Base-by-base conservation (phyloP, 345 rosid species). In the Acer campestre region DNA sequence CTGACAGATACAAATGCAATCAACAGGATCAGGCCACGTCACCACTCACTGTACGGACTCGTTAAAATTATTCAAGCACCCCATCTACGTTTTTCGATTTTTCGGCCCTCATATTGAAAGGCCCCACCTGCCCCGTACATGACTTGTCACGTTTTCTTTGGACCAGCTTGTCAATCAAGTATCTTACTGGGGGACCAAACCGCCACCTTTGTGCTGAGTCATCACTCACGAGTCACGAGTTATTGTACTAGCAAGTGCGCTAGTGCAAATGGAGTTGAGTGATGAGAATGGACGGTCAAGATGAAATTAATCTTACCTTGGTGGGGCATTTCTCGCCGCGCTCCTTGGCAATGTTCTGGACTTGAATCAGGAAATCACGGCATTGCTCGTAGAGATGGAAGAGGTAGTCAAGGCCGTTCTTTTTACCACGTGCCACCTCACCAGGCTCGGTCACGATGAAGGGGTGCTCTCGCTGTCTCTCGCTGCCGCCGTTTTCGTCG, bases 401-500 rank as follows among this genome's bases (percentile, higher is more conserved):
- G 80, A 96, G 97, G 84, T 96, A 96, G 86, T 96, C 99, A 0
- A 96, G 94, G 70, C 99, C 99, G 83, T 96, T 96, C 94, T 96
- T 96, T 80, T 96, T 96, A 70, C 99, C 99, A 70, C 99, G 97
- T 78, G 99, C 99, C 68, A 96, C 98, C 71, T 96, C 99, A 75
- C 99, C 98, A 16, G 98, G 99, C 92, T 94, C 99, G 61, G 99
- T 96, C 56, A 96, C 99, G n/a, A 96, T 96, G 83, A 96, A 96
- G 11, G 99, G 99, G 79, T 96, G 99, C 85, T 96, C 99, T 6
- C 99, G 83, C 77, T 96, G 99, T 79, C 98, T 87, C 90, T 93
- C 95, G 13, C 1, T 53, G n/a, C 77, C 82, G 9, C 74, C 90
- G 10, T 75, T 77, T 7, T 87, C 90, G 0, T 88, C 90, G 7